phyloP scores from a whole-genome alignment of 257 asterid genomes.

The Vinca minor region DNA sequence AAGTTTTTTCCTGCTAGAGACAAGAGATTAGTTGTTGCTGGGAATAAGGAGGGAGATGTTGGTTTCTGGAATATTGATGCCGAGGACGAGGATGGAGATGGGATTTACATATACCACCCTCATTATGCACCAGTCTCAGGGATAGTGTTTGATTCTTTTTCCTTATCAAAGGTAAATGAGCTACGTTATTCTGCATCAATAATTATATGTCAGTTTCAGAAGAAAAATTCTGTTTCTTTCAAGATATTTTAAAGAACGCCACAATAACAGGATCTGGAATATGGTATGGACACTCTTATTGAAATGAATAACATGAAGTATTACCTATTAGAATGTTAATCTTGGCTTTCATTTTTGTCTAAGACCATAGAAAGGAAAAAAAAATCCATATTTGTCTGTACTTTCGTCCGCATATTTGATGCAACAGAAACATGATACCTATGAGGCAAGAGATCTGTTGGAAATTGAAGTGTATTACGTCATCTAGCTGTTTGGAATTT shows the following conservation, averaged over 20 bases:
- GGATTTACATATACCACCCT: constrained; percentile 60
- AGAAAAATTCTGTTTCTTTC: too few species aligned
- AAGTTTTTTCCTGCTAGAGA: constrained; percentile 55
- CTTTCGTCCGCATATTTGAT: too few species aligned
- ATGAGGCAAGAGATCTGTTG: too few species aligned
- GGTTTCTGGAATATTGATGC: constrained; percentile 79
- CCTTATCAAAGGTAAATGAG: constrained; percentile 50
- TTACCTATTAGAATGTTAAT: too few species aligned
- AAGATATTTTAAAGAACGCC: too few species aligned
- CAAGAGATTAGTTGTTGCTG: constrained; percentile 59
- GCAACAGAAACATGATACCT: too few species aligned
- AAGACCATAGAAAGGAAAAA: too few species aligned
- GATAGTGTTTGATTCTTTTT: constrained; percentile 48
- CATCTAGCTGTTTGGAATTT: neutral
- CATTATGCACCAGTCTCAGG: constrained; percentile 82
- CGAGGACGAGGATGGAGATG: constrained; percentile 48
- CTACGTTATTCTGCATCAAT: neutral
- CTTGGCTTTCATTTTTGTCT: too few species aligned
- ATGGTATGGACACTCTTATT: too few species aligned
- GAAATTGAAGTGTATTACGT: neutral
- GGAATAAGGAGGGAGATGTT: constrained; percentile 68
- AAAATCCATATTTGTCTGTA: too few species aligned
- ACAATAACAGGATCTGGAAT: too few species aligned
- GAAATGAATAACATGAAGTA: too few species aligned
- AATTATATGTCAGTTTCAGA: neutral